Percentiles rank a stretch among this genome's conserved stretches.
Conservation (phyloP, 2,329 filamentous ascomycete genomes). For the Diaporthe nobilis region DNA sequence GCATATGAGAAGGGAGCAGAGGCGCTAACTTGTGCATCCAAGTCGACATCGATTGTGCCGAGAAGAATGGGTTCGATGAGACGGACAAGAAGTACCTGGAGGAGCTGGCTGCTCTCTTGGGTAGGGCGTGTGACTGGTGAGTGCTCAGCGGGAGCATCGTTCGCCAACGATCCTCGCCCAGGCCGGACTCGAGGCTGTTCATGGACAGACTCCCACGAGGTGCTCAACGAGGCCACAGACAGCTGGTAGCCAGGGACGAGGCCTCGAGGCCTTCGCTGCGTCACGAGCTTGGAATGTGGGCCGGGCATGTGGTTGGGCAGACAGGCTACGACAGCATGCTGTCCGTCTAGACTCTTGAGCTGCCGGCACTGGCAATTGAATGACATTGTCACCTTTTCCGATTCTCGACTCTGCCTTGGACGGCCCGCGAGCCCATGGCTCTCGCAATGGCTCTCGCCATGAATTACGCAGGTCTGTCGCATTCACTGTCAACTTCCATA, state of each 20-base stretch:
- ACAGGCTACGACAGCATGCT: background rate
- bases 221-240: background rate
- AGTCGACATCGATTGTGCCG: conserved; percentile 82
- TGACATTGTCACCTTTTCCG: background rate
- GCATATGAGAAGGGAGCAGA: background rate
- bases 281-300: background rate
- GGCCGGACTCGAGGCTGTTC: background rate
- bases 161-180: background rate
- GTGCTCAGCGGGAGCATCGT: conserved; percentile 11
- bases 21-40: background rate
- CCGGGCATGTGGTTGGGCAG: background rate
- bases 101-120: conserved; percentile 72
- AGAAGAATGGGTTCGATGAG: conserved; percentile 75
- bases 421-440: background rate
- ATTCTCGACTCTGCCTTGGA: background rate
- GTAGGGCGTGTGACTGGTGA: conserved; percentile 76
- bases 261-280: conserved; percentile 43
- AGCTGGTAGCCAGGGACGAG: background rate
- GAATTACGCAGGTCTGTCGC: background rate
- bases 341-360: background rate
- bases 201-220: background rate
- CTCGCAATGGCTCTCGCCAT: background rate
- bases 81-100: conserved; percentile 78
- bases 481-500: background rate
- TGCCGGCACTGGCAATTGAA: conserved; percentile 4